Conservation (phyloP, 2,329 filamentous ascomycete species). For the Colletotrichum aenigma region DNA sequence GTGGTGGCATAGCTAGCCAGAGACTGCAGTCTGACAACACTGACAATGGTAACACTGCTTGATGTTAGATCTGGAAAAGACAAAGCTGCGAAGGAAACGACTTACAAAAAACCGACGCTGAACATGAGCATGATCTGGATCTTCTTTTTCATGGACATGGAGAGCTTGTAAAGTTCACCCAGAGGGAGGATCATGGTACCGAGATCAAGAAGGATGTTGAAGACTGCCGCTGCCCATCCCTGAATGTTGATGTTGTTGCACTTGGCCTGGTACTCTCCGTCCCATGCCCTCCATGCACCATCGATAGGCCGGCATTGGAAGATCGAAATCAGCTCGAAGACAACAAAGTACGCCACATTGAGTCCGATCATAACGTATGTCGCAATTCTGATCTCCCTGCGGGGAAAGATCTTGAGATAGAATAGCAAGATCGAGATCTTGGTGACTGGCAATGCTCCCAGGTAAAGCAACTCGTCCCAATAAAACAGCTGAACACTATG, state of each 20-base stretch:
- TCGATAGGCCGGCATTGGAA: slow-evolving; percentile 13
- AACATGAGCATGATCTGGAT: slow-evolving; percentile 49
- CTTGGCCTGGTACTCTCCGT: slow-evolving; percentile 15
- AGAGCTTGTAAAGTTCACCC: slow-evolving; percentile 38
- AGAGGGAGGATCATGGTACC: slow-evolving; percentile 39
- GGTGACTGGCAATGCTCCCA: slow-evolving; percentile 30
- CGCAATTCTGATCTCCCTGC: slow-evolving; percentile 28
- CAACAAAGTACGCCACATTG: slow-evolving; percentile 23
- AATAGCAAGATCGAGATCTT: slow-evolving; percentile 36
- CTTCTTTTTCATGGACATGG: slow-evolving; percentile 47
- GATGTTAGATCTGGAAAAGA: rapidly evolving
- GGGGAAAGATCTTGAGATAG: slow-evolving; percentile 34
- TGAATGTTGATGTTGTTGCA: slow-evolving; percentile 37
- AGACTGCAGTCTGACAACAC: slow-evolving; percentile 32
- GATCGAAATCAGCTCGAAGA: slow-evolving; percentile 34
- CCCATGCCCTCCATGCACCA: slow-evolving; percentile 27
- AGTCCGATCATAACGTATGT: slow-evolving; percentile 27
- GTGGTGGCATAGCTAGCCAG: slow-evolving; percentile 10
- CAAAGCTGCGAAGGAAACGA: background rate
- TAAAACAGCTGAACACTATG: slow-evolving; percentile 26
- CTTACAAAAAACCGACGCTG: slow-evolving; percentile 41
- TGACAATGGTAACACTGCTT: slow-evolving; percentile 34
- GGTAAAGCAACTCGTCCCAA: slow-evolving; percentile 33
- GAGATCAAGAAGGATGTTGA: slow-evolving; percentile 37
- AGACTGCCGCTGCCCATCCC: slow-evolving; percentile 29